Conservation (phyloP, 495 filamentous ascomycete species). For the Penicillium egyptiacum region DNA sequence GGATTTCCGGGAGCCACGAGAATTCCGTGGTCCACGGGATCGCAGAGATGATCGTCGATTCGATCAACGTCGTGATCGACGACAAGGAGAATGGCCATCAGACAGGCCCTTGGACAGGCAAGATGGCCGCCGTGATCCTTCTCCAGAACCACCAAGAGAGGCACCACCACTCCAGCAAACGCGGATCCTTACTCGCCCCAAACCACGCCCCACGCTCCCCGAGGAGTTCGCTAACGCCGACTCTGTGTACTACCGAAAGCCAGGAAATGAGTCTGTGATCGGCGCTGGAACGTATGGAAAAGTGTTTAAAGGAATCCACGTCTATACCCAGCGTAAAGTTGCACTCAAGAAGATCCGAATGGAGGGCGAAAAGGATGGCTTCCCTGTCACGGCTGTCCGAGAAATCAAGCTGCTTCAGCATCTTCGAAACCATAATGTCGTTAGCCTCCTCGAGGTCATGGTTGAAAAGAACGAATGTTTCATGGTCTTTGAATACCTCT, state of each 20-base stretch:
- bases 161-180: slow-evolving; percentile 55
- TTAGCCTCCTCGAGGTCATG: slow-evolving; percentile 86
- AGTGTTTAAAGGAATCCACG: slow-evolving; percentile 96
- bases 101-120: slow-evolving; percentile 30
- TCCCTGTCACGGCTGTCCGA: slow-evolving; percentile 93
- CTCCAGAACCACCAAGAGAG: slow-evolving; percentile 26
- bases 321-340: slow-evolving; percentile 86
- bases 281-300: slow-evolving; percentile 95
- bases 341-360: slow-evolving; percentile 92
- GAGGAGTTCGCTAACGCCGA: slow-evolving; percentile 72
- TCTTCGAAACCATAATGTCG: slow-evolving; percentile 86
- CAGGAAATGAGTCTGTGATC: slow-evolving; percentile 91
- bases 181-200: slow-evolving; percentile 67
- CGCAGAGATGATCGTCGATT: slow-evolving; percentile 36
- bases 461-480: slow-evolving; percentile 98
- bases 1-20: slow-evolving; percentile 52
- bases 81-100: slow-evolving; percentile 34
- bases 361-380: slow-evolving; percentile 97
- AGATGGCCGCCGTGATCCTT: slow-evolving; percentile 43
- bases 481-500: slow-evolving; percentile 99
- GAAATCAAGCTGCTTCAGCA: slow-evolving; percentile 97
- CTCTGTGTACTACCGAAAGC: slow-evolving; percentile 88
- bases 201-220: slow-evolving; percentile 67
- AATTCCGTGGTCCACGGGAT: slow-evolving; percentile 38
- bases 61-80: slow-evolving; percentile 43